A percentile compares a stretch with the other conserved stretches of the same genome.
Evolutionary conservation across 495 filamentous ascomycete species (phyloP).

Genomic region (Acidomyces sp.): DNA sequence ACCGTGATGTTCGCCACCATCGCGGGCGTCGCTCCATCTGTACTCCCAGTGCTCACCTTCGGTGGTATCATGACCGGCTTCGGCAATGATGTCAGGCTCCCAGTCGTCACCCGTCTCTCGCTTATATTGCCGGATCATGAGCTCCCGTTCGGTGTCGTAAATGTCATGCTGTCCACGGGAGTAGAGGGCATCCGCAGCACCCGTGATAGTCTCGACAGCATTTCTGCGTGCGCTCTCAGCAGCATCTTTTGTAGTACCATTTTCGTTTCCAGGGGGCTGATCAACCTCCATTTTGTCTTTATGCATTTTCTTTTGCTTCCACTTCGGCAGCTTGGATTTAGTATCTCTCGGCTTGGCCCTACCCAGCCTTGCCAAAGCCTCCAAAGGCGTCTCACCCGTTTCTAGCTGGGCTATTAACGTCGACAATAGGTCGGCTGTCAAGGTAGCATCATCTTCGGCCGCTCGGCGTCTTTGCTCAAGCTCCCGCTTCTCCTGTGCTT

Average conservation of each 20-base stretch:
- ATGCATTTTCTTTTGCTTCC: conserved; percentile 41
- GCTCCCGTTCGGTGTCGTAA: conserved; percentile 80
- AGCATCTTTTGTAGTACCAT: conserved; percentile 43
- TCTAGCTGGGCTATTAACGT: conserved; percentile 61
- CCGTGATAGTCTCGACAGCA: conserved; percentile 70
- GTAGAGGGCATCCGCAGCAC: conserved; percentile 73
- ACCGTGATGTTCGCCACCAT: conserved; percentile 65
- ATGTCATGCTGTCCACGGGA: conserved; percentile 70
- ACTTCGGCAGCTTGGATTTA: conserved; percentile 46
- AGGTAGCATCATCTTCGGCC: conserved; percentile 55
- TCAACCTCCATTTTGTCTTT: conserved; percentile 63
- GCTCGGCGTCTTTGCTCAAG: conserved; percentile 55
- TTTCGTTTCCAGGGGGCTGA: conserved; percentile 27
- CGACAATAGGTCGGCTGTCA: conserved; percentile 60
- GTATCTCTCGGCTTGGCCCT: conserved; percentile 35
- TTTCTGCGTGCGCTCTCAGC: conserved; percentile 55
- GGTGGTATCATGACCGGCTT: conserved; percentile 21
- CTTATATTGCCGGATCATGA: conserved; percentile 65
- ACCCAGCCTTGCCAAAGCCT: conserved; percentile 72
- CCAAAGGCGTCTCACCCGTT: conserved; percentile 73
- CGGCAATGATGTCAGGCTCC: conserved; percentile 41
- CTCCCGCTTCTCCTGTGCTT: conserved; percentile 78
- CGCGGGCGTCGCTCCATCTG: conserved; percentile 79
- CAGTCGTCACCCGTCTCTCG: conserved; percentile 86
- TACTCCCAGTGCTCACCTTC: conserved; percentile 61